Evolutionary conservation across 2,329 filamentous ascomycete genomes (phyloP).

Genomic region (Cercospora sp.): DNA sequence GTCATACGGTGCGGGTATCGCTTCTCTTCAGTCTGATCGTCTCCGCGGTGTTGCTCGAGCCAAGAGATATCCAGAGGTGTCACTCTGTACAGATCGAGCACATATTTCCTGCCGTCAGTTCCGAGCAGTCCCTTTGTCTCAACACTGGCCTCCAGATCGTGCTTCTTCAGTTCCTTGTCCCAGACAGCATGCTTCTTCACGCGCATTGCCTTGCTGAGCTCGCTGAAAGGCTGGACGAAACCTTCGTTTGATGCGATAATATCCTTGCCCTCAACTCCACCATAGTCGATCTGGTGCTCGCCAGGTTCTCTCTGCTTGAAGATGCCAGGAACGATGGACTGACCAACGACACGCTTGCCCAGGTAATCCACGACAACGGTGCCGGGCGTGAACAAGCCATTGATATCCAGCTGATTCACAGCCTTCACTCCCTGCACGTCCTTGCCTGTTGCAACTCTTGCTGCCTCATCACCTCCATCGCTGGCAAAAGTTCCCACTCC

Average conservation of each 20-base stretch:
- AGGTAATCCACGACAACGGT: conserved; percentile 97
- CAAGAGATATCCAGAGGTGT: conserved; percentile 88
- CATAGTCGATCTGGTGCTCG: conserved; percentile 98
- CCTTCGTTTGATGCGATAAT: conserved; percentile 86
- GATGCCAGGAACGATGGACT: conserved; percentile 97
- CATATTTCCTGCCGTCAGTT: conserved; percentile 94
- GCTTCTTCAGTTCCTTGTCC: conserved; percentile 91
- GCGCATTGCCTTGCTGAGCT: conserved; percentile 84
- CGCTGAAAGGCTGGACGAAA: conserved; percentile 80
- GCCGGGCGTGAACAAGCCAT: conserved; percentile 89
- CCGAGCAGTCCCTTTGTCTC: conserved; percentile 98
- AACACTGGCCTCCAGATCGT: conserved; percentile 91
- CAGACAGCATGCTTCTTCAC: conserved; percentile 96
- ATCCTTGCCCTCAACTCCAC: conserved; percentile 95
- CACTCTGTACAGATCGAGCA: conserved; percentile 93
- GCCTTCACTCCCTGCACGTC: conserved; percentile 91
- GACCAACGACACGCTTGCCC: conserved; percentile 93
- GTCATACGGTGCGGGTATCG: conserved; percentile 96
- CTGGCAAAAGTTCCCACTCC: conserved; percentile 96
- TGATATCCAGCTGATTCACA: conserved; percentile 95
- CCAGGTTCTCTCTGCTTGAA: conserved; percentile 98
- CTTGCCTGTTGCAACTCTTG: conserved; percentile 92
- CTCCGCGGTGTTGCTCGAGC: conserved; percentile 73
- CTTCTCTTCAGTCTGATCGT: conserved; percentile 51
- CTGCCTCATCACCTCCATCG: conserved; percentile 94